Evolutionary conservation across 768 basidiomycete species (phyloP).

Genomic region (Tulasnella sp.): DNA sequence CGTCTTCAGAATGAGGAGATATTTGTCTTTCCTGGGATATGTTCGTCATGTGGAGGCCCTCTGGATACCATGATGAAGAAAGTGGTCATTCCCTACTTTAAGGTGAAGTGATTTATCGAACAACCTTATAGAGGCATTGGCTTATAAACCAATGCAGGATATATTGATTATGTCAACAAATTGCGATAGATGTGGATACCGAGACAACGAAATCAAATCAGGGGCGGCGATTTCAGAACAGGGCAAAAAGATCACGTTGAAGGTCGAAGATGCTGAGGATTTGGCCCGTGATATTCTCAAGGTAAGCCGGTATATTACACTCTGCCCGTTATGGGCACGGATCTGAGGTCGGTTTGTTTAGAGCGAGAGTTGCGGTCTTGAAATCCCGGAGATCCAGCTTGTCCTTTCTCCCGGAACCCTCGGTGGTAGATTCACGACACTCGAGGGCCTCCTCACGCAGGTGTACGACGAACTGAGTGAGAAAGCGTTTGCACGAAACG

Average conservation of each 20-base stretch:
- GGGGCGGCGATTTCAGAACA: slow-evolving; percentile 77
- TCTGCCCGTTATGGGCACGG: neutral
- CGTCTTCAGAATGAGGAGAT: slow-evolving; percentile 63
- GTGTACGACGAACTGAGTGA: slow-evolving; percentile 89
- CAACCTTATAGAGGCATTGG: neutral
- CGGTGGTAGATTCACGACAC: slow-evolving; percentile 92
- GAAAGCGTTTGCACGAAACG: slow-evolving; percentile 69
- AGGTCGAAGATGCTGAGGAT: slow-evolving; percentile 87
- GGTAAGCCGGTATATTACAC: slow-evolving; percentile 33
- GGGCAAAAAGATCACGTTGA: slow-evolving; percentile 78
- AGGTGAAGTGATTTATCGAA: slow-evolving; percentile 40
- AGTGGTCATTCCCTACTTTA: slow-evolving; percentile 94
- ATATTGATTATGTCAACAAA: slow-evolving; percentile 97
- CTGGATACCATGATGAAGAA: slow-evolving; percentile 91
- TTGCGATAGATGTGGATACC: slow-evolving; percentile 88
- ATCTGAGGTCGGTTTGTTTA: slow-evolving; percentile 25
- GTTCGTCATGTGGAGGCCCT: slow-evolving; percentile 75
- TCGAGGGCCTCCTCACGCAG: slow-evolving; percentile 90
- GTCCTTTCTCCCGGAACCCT: slow-evolving; percentile 85
- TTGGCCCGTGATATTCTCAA: slow-evolving; percentile 88
- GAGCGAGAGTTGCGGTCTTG: slow-evolving; percentile 87
- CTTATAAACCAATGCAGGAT: slow-evolving; percentile 48
- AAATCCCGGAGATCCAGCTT: slow-evolving; percentile 90
- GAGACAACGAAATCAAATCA: slow-evolving; percentile 96
- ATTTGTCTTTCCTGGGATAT: slow-evolving; percentile 72